phyloP scores from a whole-genome alignment of 768 basidiomycete genomes.

The Asterophora parasitica region DNA sequence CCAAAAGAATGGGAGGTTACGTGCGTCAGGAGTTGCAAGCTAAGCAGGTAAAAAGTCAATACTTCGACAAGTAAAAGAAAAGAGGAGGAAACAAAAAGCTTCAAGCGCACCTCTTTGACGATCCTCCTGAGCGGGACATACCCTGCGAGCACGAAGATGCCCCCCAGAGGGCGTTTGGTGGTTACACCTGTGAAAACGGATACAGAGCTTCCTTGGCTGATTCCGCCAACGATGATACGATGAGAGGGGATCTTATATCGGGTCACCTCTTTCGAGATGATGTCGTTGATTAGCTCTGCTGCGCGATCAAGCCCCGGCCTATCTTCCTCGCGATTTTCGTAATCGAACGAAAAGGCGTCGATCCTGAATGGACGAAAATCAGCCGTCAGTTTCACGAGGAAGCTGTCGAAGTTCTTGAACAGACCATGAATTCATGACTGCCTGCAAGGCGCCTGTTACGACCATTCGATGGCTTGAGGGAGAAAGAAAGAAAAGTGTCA shows the following conservation, averaged over 20 bases:
- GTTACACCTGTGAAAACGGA: constrained; percentile 54
- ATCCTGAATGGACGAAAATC: constrained; percentile 33
- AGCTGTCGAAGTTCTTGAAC: too few relatives aligned
- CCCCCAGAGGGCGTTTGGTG: constrained; percentile 45
- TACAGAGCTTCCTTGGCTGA: constrained; percentile 67
- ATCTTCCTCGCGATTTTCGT: constrained; percentile 49
- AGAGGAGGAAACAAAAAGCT: constrained; percentile 11
- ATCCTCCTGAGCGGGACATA: constrained; percentile 57
- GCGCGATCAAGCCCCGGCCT: constrained; percentile 46
- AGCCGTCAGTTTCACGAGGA: background rate
- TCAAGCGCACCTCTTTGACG: constrained; percentile 44
- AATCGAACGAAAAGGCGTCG: constrained; percentile 49
- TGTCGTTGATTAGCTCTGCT: constrained; percentile 43
- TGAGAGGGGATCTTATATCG: constrained; percentile 50
- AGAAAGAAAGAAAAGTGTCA: too few relatives aligned
- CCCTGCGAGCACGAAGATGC: constrained; percentile 55
- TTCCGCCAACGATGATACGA: constrained; percentile 69
- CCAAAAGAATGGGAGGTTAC: constrained; percentile 65
- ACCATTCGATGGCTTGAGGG: constrained; percentile 27
- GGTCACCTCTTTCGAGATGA: constrained; percentile 53
- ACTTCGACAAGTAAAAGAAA: background rate
- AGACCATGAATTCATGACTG: constrained; percentile 49
- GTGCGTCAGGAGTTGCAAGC: constrained; percentile 45
- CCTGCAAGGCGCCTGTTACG: constrained; percentile 52
- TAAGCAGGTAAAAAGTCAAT: constrained; percentile 18